Base-by-base conservation (phyloP, 2,329 filamentous ascomycete species). In the Graphilbum sp. region DNA sequence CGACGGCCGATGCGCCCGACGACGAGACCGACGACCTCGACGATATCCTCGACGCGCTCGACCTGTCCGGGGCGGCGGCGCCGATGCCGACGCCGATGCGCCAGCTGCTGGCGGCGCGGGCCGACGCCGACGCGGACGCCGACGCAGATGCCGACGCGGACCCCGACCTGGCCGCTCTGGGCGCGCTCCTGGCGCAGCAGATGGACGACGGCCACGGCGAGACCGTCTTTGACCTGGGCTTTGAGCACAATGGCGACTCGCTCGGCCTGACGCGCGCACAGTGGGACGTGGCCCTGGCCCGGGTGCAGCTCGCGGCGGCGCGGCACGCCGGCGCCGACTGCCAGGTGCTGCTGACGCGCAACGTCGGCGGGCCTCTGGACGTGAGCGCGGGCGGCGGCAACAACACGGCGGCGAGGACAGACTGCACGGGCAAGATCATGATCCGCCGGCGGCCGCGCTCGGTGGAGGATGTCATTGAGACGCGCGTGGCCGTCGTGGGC, bases 401-500 rank as follows among this genome's bases (percentile, higher is more conserved):
- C 7, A 21, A 21, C 32, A 8, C 5, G 5, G 7, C 5, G 5
- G 11, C 18, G 3, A 20, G 32, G 5, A 34, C 8, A 23, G 78
- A 76, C 38, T 79, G 77, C 46, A 81, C 75, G 45, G 86, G 87
- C n/a, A 96, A 94, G 56, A 56, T 95, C 36, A 71, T 96, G 49
- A 70, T 96, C 43, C 75, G 90, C 30, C 76, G 79, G 51, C 63
- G 72, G 18, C 85, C 87, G 3, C 62, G 68, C 17, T 79, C 69
- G 12, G 72, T 84, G 5, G 86, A 96, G 53, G 76, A 92, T 41
- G 82, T 93, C 20, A 94, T 95, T 43, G 90, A 98, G 66, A 94
- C 88, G 10, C 66, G 90, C 48, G 92, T 98, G 60, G 90, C 88
- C 1, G 90, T 98, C 0, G 90, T 98, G 8, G 90, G 90, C 35